Base-by-base conservation (phyloP, 257 asterid genomes). In the Salvia splendens region DNA sequence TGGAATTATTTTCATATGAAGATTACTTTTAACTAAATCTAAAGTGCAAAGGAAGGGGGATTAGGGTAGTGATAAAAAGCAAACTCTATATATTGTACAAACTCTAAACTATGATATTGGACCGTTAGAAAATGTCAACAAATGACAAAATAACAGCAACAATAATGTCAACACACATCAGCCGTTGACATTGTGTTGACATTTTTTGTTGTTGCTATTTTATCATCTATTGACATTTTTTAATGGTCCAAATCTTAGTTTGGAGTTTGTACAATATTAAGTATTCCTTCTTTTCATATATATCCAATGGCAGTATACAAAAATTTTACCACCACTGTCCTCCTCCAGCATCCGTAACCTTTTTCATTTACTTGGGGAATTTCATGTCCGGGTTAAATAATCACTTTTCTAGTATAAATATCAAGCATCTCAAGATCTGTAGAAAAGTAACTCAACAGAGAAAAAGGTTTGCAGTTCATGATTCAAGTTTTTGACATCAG, bases 361-460 rank as follows among this genome's bases (percentile, higher is more conserved):
- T 28, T 8, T 12, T 16, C 57, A 12, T 55, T 7, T 10, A n/a
- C 24, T 32, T 58, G 17, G n/a, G 42, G 11, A 33, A 5, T 48
- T 70, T 61, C 33, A 38, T 32, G 17, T 9, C 7, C 32, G 12
- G 48, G 35, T 10, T 14, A 10, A 36, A 61, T 49, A 58, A 24
- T 56, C 28, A 54, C 20, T 61, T 24, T 33, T 38, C 17, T n/a
- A 5, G 11, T 8, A 55, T 43, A 8, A 12, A 51, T 11, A 28
- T 12, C 55, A 63, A 63, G 28, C 49, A 49, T 24, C 57, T 71
- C 12, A 12, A 65, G 71, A 59, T 30, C 4, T n/a, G 20, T 24
- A 9, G 41, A 77, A 73, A 80, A 17, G 20, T 30, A 55, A 0
- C 3, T n/a, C n/a, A n/a, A n/a, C n/a, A n/a, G n/a, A 12, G 35